Conservation (phyloP, 345 rosid genomes). For the Lepidium didymum region DNA sequence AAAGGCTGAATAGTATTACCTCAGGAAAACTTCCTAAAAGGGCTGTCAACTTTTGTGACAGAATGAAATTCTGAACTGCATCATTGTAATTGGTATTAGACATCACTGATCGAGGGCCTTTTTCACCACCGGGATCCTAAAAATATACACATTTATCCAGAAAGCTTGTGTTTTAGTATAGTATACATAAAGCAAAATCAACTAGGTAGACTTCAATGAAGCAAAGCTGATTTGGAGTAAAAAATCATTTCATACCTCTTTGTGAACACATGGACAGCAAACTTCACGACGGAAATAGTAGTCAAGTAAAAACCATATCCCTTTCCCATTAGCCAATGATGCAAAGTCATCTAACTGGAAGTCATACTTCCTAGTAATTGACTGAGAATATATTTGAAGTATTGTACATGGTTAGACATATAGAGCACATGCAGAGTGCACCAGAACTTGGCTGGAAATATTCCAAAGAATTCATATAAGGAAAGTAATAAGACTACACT, state of each 20-base stretch:
- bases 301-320: constrained; percentile 95
- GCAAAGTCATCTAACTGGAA: constrained; percentile 40
- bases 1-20: constrained; percentile 36
- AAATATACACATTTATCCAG: constrained; percentile 7
- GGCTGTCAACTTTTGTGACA: constrained; percentile 72
- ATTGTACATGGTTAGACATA: constrained; percentile 12
- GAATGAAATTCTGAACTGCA: constrained; percentile 74
- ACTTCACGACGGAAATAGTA: constrained; percentile 79
- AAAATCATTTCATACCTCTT: constrained; percentile 34
- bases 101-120: constrained; percentile 60
- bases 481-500: background rate
- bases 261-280: constrained; percentile 45
- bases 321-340: constrained; percentile 78
- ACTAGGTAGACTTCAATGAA: background rate
- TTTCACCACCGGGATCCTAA: constrained; percentile 42
- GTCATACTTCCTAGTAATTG: constrained; percentile 55
- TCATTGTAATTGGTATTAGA: constrained; percentile 58
- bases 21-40: constrained; percentile 88
- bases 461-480: background rate
- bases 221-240: background rate
- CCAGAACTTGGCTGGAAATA: background rate
- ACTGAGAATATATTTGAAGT: constrained; percentile 38
- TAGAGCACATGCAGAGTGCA: background rate
- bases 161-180: constrained; percentile 7
- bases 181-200: constrained; percentile 1